phyloP scores from a whole-genome alignment of 805 yeast species.

The Nakazawaea anatomiae region DNA sequence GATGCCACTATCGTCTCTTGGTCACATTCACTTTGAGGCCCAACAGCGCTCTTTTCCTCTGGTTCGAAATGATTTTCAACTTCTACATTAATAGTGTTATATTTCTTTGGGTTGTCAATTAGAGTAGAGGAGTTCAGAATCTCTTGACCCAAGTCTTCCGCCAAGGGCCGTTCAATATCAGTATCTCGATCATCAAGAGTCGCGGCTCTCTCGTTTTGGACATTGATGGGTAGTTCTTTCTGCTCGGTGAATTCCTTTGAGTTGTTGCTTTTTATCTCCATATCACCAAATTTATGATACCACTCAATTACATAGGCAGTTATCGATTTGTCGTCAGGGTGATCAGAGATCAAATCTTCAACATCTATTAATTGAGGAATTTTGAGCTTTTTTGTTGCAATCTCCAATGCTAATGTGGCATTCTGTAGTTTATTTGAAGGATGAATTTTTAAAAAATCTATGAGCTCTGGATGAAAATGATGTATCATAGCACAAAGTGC shows the following conservation, averaged over 20 bases:
- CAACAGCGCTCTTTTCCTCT: not conserved
- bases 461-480: constrained; percentile 33
- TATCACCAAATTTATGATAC: constrained; percentile 37
- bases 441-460: constrained; percentile 27
- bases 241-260: not conserved
- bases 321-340: constrained; percentile 57
- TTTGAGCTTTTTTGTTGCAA: constrained; percentile 38
- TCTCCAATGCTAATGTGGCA: constrained; percentile 30
- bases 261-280: not conserved
- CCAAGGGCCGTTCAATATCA: not conserved
- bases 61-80: not conserved
- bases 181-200: too few species aligned
- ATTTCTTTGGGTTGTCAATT: not conserved
- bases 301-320: constrained; percentile 55
- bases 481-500: constrained; percentile 42
- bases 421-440: constrained; percentile 22
- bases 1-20: not conserved
- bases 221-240: too few species aligned
- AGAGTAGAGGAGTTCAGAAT: too few species aligned
- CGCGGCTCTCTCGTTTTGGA: too few species aligned
- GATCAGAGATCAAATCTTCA: constrained; percentile 42
- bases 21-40: too few species aligned
- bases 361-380: constrained; percentile 49
- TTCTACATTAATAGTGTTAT: not conserved
- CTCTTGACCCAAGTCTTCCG: not conserved